Conservation (phyloP, 768 basidiomycete genomes). For the Naganishia friedmannii region DNA sequence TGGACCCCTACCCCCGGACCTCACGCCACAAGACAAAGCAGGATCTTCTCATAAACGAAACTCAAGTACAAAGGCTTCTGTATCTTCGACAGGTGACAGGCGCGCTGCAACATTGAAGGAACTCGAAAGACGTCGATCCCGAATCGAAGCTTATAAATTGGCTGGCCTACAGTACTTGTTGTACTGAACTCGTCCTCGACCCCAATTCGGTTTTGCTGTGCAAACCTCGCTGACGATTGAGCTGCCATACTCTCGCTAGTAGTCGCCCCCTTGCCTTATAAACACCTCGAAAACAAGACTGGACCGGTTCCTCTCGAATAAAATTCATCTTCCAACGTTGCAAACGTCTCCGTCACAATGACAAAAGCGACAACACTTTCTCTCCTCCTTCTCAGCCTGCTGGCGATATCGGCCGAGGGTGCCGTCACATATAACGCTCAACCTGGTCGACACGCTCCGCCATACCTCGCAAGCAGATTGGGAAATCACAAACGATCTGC, state of each 20-base stretch:
- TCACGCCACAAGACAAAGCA: neutral
- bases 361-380: conserved; percentile 14
- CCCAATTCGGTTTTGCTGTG: conserved; percentile 13
- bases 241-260: conserved; percentile 20
- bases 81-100: neutral
- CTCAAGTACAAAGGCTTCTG: neutral
- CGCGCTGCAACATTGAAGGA: neutral
- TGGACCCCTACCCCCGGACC: conserved; percentile 1
- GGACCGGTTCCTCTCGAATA: conserved; percentile 11
- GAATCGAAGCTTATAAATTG: neutral
- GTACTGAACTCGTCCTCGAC: neutral
- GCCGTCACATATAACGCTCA: conserved; percentile 13
- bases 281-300: neutral
- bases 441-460: conserved; percentile 48
- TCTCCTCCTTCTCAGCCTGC: conserved; percentile 2
- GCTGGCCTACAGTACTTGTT: too few species aligned
- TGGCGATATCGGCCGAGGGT: neutral
- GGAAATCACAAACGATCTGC: conserved; percentile 32
- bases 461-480: conserved; percentile 39
- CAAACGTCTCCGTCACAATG: neutral
- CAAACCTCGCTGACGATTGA: conserved; percentile 9
- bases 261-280: neutral
- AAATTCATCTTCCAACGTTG: neutral
- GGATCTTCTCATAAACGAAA: neutral
- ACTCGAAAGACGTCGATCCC: neutral